phyloP scores from a whole-genome alignment of 768 basidiomycete species.

The Leccinum boreale region DNA sequence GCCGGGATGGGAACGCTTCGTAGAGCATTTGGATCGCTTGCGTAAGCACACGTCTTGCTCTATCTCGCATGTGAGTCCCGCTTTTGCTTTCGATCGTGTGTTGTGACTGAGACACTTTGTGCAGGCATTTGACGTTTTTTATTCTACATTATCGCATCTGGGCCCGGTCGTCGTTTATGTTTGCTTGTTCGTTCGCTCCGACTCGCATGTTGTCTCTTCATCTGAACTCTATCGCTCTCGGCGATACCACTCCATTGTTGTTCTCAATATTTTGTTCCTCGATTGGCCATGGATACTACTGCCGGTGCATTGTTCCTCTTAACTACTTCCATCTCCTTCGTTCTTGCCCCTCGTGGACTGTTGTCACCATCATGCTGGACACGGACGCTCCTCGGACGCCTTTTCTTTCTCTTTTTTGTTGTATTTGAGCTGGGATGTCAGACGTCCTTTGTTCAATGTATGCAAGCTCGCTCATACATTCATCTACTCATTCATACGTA shows the following conservation, averaged over 20 bases:
- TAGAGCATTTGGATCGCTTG: neutral
- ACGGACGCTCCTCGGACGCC: neutral
- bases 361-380: neutral
- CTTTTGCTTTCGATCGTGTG: neutral
- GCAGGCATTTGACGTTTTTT: neutral
- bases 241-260: neutral
- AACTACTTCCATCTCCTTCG: neutral
- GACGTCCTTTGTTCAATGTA: neutral
- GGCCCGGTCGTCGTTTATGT: neutral
- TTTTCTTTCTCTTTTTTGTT: neutral
- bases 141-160: neutral
- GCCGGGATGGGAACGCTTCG: neutral
- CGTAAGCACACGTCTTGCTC: neutral
- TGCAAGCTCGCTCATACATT: too few species aligned
- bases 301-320: neutral
- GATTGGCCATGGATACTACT: neutral
- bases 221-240: neutral
- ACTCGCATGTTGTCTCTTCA: neutral
- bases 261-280: neutral
- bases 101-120: neutral
- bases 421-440: neutral
- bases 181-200: neutral
- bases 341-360: neutral
- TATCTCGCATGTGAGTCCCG: constrained; percentile 1
- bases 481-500: neutral